Percentiles rank a stretch among this genome's conserved stretches.
Evolutionary conservation across 257 asterid species (phyloP).

Genomic region (Solanum chilense): DNA sequence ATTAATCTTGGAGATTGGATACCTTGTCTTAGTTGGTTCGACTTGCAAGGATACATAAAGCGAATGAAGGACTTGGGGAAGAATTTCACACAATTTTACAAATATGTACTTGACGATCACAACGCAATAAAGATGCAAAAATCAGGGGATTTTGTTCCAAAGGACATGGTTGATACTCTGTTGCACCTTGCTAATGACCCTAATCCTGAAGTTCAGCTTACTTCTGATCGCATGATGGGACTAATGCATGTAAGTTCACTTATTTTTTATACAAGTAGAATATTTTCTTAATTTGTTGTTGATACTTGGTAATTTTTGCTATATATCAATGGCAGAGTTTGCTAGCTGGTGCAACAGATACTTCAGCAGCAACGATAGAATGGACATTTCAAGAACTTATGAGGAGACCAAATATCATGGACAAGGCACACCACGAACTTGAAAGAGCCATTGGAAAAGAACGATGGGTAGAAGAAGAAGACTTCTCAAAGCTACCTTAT

Average conservation of each 20-base stretch:
- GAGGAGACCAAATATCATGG: neutral
- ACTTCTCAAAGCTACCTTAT: neutral
- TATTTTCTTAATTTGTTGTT: too few species aligned
- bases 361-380: neutral
- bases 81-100: neutral
- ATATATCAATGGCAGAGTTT: neutral
- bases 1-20: neutral
- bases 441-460: neutral
- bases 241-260: neutral
- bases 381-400: neutral
- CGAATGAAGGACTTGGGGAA: neutral
- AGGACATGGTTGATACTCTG: neutral
- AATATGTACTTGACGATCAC: neutral
- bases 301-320: too few species aligned
- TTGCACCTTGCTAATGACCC: neutral
- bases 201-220: neutral
- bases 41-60: neutral
- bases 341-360: neutral
- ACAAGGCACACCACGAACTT: neutral
- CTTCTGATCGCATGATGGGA: neutral
- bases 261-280: neutral
- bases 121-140: neutral
- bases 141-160: neutral
- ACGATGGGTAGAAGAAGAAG: neutral
- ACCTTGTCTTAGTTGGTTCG: neutral